phyloP scores from a whole-genome alignment of 2,329 filamentous ascomycete species.

The Claviceps maximensis region DNA sequence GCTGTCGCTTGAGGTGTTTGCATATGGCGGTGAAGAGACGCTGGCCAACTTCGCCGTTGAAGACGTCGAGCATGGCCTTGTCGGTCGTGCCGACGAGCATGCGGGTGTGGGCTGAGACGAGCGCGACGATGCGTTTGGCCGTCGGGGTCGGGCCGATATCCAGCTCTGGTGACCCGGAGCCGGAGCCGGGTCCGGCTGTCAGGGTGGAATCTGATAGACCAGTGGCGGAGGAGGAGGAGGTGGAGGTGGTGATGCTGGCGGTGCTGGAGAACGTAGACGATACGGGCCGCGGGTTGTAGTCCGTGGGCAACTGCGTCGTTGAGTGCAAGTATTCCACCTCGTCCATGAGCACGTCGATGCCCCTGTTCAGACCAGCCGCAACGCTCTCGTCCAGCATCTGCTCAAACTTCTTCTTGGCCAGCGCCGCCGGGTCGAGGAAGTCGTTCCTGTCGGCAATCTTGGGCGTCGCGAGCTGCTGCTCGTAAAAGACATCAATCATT shows the following conservation, averaged over 20 bases:
- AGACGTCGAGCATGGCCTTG: constrained; percentile 96
- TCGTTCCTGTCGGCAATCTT: constrained; percentile 85
- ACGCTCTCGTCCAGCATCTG: constrained; percentile 97
- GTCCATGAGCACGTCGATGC: constrained; percentile 95
- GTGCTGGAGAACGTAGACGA: constrained; percentile 11
- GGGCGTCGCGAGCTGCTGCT: constrained; percentile 76
- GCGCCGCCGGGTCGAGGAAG: constrained; percentile 79
- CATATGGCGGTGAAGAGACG: constrained; percentile 84
- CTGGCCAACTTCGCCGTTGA: constrained; percentile 93
- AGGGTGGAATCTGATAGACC: constrained; percentile 6
- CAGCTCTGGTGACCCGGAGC: constrained; percentile 22
- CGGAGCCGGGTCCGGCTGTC: constrained; percentile 12
- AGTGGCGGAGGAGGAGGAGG: constrained; percentile 11
- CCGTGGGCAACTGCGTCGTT: constrained; percentile 70
- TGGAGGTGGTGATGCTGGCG: constrained; percentile 3
- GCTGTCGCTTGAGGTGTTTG: constrained; percentile 95
- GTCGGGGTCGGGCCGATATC: constrained; percentile 61
- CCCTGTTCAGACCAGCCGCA: constrained; percentile 88
- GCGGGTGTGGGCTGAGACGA: constrained; percentile 76
- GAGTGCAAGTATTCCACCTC: constrained; percentile 93
- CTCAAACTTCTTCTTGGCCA: constrained; percentile 97
- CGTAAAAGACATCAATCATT: constrained; percentile 98
- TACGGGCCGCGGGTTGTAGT: constrained; percentile 63
- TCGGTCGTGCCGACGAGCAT: constrained; percentile 94
- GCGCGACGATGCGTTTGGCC: constrained; percentile 66